Evolutionary conservation across 352 stramenopile species (phyloP).

Genomic region (Plasmopara viticola): DNA sequence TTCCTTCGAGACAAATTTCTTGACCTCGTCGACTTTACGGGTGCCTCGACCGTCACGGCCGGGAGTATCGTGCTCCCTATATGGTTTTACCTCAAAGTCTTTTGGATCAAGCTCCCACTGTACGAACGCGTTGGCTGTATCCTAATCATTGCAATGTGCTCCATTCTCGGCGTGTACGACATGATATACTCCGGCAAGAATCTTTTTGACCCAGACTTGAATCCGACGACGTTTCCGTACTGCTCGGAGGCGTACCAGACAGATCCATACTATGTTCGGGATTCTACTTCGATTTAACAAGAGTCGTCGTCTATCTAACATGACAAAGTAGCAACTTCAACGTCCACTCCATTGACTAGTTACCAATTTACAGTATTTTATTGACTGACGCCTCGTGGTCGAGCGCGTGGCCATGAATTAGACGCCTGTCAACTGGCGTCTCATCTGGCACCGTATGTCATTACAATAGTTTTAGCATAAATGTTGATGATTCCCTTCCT

Average conservation of each 20-base stretch:
- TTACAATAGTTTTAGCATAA: not conserved
- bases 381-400: not conserved
- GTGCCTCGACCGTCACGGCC: conserved; percentile 28
- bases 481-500: not conserved
- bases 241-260: conserved; percentile 40
- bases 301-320: not conserved
- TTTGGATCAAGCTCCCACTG: conserved; percentile 32
- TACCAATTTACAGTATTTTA: not conserved
- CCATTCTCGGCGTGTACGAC: conserved; percentile 32
- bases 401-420: conserved; percentile 13
- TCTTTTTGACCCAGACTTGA: conserved; percentile 27
- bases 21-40: conserved; percentile 47
- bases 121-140: conserved; percentile 34
- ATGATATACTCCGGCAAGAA: conserved; percentile 37
- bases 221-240: conserved; percentile 41
- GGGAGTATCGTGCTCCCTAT: conserved; percentile 39
- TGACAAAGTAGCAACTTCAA: not conserved
- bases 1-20: conserved; percentile 37
- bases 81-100: conserved; percentile 44
- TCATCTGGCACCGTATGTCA: conserved; percentile 3
- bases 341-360: not conserved
- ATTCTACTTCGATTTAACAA: conserved; percentile 9
- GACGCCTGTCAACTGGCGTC: conserved; percentile 14
- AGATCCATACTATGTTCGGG: conserved; percentile 38
- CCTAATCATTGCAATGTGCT: conserved; percentile 30